Conservation (phyloP, 1,284 basidiomycete species). For the Ceratobasidium theobromae region DNA sequence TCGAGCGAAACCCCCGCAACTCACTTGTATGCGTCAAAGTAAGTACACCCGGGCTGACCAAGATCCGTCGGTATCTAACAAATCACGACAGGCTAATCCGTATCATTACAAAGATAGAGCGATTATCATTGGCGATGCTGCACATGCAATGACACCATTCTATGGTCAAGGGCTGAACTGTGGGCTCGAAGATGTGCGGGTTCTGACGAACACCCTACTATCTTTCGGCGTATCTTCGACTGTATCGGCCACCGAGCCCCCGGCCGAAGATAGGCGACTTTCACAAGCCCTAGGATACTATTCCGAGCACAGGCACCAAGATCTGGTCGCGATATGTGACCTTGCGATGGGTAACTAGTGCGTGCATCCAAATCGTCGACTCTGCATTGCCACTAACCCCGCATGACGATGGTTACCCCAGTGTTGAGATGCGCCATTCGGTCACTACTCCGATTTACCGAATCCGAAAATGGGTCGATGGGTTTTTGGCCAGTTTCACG, state of each 20-base stretch:
- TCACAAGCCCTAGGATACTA: constrained; percentile 72
- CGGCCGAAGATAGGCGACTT: constrained; percentile 57
- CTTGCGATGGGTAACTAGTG: constrained; percentile 96
- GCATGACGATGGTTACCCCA: constrained; percentile 42
- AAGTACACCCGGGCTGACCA: constrained; percentile 39
- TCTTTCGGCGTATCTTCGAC: constrained; percentile 59
- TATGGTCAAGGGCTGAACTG: constrained; percentile 98
- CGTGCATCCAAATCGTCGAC: constrained; percentile 44
- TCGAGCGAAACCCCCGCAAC: constrained; percentile 80
- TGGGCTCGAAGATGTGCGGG: constrained; percentile 94
- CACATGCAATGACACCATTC: constrained; percentile 98
- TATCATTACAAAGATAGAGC: constrained; percentile 90
- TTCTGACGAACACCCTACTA: constrained; percentile 76
- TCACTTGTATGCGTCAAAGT: constrained; percentile 92
- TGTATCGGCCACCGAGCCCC: constrained; percentile 40
- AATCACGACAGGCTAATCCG: constrained; percentile 65
- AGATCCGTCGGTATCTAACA: constrained; percentile 35
- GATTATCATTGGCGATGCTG: constrained; percentile 89
- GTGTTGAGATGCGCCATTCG: constrained; percentile 91
- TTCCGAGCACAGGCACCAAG: constrained; percentile 77
- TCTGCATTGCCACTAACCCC: constrained; percentile 28
- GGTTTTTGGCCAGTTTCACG: constrained; percentile 42
- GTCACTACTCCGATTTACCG: constrained; percentile 83
- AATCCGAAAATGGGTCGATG: constrained; percentile 79
- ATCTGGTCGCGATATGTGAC: constrained; percentile 86